Conservation (phyloP, 2,329 filamentous ascomycete species). For the Neoascochyta sp. region DNA sequence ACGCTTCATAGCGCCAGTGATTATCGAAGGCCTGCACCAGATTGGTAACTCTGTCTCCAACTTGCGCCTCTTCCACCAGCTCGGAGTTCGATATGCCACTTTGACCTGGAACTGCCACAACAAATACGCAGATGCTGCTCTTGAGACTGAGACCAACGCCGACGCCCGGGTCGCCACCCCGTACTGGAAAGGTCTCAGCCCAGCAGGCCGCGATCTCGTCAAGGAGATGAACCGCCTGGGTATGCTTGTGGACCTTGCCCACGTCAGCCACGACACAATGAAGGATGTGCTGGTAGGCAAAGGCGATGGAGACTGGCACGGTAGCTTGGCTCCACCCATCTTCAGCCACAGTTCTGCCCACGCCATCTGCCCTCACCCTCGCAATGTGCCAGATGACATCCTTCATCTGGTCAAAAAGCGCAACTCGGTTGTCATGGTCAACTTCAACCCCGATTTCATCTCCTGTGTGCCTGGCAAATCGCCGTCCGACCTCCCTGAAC, state of each 20-base stretch:
- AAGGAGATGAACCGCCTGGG: constrained; percentile 91
- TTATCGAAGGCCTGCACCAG: constrained; percentile 71
- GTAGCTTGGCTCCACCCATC: constrained; percentile 77
- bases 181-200: constrained; percentile 68
- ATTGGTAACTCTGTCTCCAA: constrained; percentile 81
- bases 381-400: constrained; percentile 85
- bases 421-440: constrained; percentile 83
- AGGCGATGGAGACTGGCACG: constrained; percentile 54
- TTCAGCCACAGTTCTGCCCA: constrained; percentile 85
- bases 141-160: constrained; percentile 51
- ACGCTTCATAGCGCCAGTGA: constrained; percentile 34
- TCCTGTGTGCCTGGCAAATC: constrained; percentile 63
- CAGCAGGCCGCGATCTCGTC: constrained; percentile 64
- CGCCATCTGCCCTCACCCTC: constrained; percentile 76
- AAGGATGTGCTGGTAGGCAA: constrained; percentile 68
- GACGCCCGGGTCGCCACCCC: constrained; percentile 48
- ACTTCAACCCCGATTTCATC: constrained; percentile 79
- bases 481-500: constrained; percentile 63
- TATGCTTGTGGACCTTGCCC: constrained; percentile 88
- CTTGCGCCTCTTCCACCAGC: constrained; percentile 68
- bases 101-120: constrained; percentile 95
- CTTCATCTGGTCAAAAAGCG: constrained; percentile 70
- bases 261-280: constrained; percentile 79
- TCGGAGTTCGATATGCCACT: constrained; percentile 84
- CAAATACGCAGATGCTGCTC: constrained; percentile 77